Percentiles rank a stretch among this genome's conserved stretches.
Conservation (phyloP, 1,284 basidiomycete species). For the Ustilago trichophora region DNA sequence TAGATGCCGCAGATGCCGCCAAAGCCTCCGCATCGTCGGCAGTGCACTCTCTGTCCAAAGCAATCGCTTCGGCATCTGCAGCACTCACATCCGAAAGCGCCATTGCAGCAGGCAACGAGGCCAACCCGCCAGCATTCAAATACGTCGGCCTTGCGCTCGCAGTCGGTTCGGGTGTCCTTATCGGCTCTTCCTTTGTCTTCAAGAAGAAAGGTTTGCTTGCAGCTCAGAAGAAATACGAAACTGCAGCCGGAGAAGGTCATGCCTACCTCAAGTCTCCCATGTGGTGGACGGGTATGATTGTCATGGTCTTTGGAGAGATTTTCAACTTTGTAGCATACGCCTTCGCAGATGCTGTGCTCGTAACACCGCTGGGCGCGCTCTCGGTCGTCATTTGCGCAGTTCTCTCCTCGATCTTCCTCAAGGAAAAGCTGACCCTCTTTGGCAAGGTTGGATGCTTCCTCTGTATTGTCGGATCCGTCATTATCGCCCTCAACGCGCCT, state of each 20-base stretch:
- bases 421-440: constrained; percentile 76
- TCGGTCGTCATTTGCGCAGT: constrained; percentile 96
- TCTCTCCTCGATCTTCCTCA: constrained; percentile 89
- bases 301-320: constrained; percentile 60
- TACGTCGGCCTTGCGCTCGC: constrained; percentile 78
- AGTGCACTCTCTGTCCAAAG: constrained; percentile 45
- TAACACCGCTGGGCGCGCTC: constrained; percentile 94
- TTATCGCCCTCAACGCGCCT: constrained; percentile 78
- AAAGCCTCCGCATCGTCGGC: constrained; percentile 49
- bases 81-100: constrained; percentile 53
- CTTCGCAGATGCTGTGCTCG: constrained; percentile 86
- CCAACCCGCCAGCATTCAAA: constrained; percentile 67
- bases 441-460: constrained; percentile 77
- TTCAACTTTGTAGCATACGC: constrained; percentile 75
- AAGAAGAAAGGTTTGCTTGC: constrained; percentile 78
- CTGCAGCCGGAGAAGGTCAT: constrained; percentile 86
- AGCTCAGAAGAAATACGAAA: constrained; percentile 69
- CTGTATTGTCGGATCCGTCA: constrained; percentile 83
- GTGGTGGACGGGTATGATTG: constrained; percentile 66
- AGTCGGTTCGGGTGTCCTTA: constrained; percentile 83
- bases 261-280: constrained; percentile 75
- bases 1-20: constrained; percentile 30
- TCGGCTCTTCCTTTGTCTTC: constrained; percentile 86
- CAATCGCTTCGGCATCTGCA: constrained; percentile 53
- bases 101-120: constrained; percentile 41